Evolutionary conservation across 257 asterid genomes (phyloP), one percentile per base, ranked within the genome.

Genomic region (Ilex aquifolium): DNA sequence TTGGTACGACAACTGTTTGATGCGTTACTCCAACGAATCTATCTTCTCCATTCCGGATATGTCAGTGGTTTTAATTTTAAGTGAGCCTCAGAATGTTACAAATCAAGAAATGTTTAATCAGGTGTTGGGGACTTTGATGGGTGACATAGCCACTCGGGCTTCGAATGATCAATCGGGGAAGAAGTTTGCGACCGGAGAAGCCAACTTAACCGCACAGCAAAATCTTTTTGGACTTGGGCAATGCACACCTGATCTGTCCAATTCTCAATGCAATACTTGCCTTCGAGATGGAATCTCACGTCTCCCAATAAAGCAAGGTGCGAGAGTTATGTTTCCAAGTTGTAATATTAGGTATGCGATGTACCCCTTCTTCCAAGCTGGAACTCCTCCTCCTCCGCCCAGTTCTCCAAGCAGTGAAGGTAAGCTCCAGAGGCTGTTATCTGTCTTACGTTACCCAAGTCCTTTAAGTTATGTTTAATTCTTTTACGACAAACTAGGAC

Each of bases 241-340:
- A 60, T 71, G 74, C 56, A 71, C 70, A 31, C 74, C 77, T 32
- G 72, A 71, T 64, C 7, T 76, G 7, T 55, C 77, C 2, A 3
- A 2, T 15, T 1, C 2, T 13, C 55, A 62, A 10, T 71, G 72
- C 36, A 12, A 4, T 2, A 1, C 2, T 5, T 75, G 77, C 58
- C 69, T 70, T 13, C 11, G 17, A 2, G 32, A 1, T 13, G 61
- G 50, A 16, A 36, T 75, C 3, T 8, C 13, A 0, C 2, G 0
- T 0, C 21, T 67, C 9, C 62, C 67, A 0, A 0, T 21, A 6
- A 44, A 0, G 6, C 65, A 1, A 59, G 77, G 77, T 0, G 62
- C 27, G 1, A 52, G 65, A 58, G 61, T 46, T 58, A 7, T 66
- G 44, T 31, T 3, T 49, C 56, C 73, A 10, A 75, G 51, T 51